A percentile compares a stretch with the other conserved stretches of the same genome.
phyloP scores from a whole-genome alignment of 2,329 filamentous ascomycete genomes.

The Akanthomyces dipterigenus region DNA sequence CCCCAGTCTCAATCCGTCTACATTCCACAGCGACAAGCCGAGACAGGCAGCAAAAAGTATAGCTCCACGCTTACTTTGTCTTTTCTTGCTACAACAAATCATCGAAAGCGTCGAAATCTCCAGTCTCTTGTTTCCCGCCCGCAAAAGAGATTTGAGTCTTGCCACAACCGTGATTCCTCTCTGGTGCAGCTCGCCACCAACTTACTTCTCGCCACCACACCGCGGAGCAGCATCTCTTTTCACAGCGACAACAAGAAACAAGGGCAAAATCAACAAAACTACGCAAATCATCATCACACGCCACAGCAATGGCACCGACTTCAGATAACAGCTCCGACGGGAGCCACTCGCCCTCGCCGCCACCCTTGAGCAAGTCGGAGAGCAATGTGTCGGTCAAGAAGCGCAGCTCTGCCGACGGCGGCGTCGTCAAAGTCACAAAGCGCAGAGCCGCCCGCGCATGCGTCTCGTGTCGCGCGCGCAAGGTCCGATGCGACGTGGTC shows the following conservation, averaged over 20 bases:
- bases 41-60: background rate
- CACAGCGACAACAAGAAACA: too few species aligned
- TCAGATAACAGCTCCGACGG: constrained; percentile 18
- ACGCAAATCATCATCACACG: background rate
- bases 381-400: constrained; percentile 20
- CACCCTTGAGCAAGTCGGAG: constrained; percentile 20
- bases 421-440: constrained; percentile 53
- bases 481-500: constrained; percentile 90
- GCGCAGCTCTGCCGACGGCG: constrained; percentile 24
- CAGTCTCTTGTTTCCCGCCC: too few species aligned
- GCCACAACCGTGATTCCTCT: too few species aligned
- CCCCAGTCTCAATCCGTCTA: background rate
- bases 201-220: background rate
- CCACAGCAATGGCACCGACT: constrained; percentile 1
- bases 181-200: background rate
- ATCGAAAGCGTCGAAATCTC: background rate
- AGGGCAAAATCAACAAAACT: too few species aligned
- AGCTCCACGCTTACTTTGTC: background rate
- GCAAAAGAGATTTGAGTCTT: background rate
- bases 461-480: constrained; percentile 79
- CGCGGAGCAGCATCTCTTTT: background rate
- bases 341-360: constrained; percentile 25
- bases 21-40: constrained; percentile 1
- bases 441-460: constrained; percentile 87
- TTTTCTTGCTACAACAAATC: background rate